These are phyloP conservation scores for Nitzschia inconspicua DNA, from an alignment of 108 stramenopile genomes.

Conservation along the genomic window DNA sequence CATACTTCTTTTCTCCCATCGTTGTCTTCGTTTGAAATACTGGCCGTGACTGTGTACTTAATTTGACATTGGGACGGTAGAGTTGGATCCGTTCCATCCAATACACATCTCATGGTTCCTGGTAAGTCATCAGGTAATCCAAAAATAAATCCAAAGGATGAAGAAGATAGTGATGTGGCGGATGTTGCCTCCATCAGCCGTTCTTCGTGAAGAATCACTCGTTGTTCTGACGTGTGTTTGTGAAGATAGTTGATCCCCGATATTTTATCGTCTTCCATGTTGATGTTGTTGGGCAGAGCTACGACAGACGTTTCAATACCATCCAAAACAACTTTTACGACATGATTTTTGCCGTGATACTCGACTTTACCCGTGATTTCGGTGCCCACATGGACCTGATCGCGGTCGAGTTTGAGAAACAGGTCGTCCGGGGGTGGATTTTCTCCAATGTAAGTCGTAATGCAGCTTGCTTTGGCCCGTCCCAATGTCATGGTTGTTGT, in stretches of 20 bases:
- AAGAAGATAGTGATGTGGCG: no score
- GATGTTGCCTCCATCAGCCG: neutral
- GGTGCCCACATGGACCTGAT: constrained; percentile 2
- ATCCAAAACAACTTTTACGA: constrained; percentile 7
- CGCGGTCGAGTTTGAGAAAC: constrained; percentile 1
- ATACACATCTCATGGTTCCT: constrained; percentile 4
- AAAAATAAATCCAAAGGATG: constrained; percentile 5
- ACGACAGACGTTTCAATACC: constrained; percentile 21
- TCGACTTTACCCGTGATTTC: constrained; percentile 8
- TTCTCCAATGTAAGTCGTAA: neutral
- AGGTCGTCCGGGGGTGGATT: constrained; percentile 11
- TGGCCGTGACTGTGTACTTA: constrained; percentile 6
- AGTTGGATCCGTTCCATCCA: constrained; percentile 12
- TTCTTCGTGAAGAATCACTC: constrained; percentile 3
- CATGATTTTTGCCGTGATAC: neutral
- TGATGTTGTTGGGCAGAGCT: neutral
- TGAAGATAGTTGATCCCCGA: constrained; percentile 16
- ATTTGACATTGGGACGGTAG: constrained; percentile 21
- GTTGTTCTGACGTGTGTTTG: constrained; percentile 11
- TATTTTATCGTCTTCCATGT: neutral
- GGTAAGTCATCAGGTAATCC: constrained; percentile 2
- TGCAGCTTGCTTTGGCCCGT: no score
- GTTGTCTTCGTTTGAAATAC: no score
- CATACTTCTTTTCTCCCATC: no score
- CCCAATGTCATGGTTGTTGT: no score